Evolutionary conservation across 2,329 filamentous ascomycete species (phyloP), one percentile per base, ranked within the genome.

Genomic region (Catunica adiposa): DNA sequence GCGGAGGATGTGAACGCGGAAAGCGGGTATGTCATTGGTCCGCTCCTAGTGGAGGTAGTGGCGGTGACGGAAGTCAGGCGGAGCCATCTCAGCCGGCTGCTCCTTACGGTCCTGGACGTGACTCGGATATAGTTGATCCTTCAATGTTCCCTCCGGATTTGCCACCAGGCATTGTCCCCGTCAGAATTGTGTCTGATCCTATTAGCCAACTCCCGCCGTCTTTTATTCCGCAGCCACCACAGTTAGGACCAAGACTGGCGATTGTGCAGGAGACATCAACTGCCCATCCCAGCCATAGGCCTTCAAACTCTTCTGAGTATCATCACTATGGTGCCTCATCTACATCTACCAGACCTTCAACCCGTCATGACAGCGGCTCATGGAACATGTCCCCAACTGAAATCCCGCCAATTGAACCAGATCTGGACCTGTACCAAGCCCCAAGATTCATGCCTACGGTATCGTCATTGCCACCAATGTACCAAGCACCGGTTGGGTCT

Each of bases 1-100:
- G 70, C 59, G 64, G 65, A 31, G 66, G 68, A 53, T 71, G 69
- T 42, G 61, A 61, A 37, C 61, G 62, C 20, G 66, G 64, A 53
- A 58, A 59, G n/a, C 59, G 65, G 14, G 59, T 53, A 20, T 62
- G 59, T 23, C 55, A 48, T 40, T 61, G 58, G 62, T 65, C 62
- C 3, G 20, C 51, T 11, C 44, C 55, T n/a, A 26, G 44, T 14
- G 37, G 25, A 9, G 5, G 29, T 5, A 29, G 37, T 44, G n/a
- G n/a, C 23, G 37, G 44, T 14, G 37, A 17, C n/a, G 5, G 29
- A 11, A 29, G 37, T 44, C 20, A 26, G 2, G n/a, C 23, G 9
- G 40, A 11, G 11, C 34, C 23, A 44, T 14, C 40, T n/a, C 15
- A 34, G 11, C 29, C 34, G 7, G 37, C 38, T 42, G 52, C 40